These are phyloP conservation scores for Lactifluus subvellereus DNA, from an alignment of 768 basidiomycete genomes.

Conservation along the genomic window DNA sequence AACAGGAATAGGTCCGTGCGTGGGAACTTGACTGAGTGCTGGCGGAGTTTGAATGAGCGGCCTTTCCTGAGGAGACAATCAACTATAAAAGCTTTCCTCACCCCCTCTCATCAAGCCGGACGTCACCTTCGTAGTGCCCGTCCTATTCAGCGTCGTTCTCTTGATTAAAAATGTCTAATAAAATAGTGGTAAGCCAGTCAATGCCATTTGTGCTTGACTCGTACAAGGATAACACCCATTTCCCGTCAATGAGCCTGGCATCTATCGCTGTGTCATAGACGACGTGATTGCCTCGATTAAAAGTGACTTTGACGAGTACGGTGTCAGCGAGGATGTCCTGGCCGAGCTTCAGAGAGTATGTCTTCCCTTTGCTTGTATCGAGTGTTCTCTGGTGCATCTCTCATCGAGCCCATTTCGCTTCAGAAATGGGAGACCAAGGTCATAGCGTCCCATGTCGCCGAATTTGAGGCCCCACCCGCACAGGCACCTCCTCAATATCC, in stretches of 20 bases:
- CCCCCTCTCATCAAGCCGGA: slow-evolving; percentile 33
- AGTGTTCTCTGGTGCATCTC: slow-evolving; percentile 20
- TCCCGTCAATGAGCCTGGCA: slow-evolving; percentile 65
- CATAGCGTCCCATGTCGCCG: slow-evolving; percentile 89
- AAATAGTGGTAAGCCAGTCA: slow-evolving; percentile 94
- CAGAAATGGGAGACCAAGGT: slow-evolving; percentile 98
- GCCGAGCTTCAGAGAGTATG: slow-evolving; percentile 84
- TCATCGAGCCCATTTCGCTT: slow-evolving; percentile 10
- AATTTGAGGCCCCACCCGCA: slow-evolving; percentile 62
- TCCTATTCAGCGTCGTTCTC: slow-evolving; percentile 29
- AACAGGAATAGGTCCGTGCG: slow-evolving; percentile 39
- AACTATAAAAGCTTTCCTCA: slow-evolving; percentile 37
- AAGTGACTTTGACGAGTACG: slow-evolving; percentile 94
- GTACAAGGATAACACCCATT: slow-evolving; percentile 47
- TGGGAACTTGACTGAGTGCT: slow-evolving; percentile 34
- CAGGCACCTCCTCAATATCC: slow-evolving; percentile 46
- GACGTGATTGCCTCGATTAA: slow-evolving; percentile 87
- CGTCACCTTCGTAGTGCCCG: slow-evolving; percentile 29
- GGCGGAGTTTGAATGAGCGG: slow-evolving; percentile 43
- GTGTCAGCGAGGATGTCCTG: slow-evolving; percentile 83
- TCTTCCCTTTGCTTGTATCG: slow-evolving; percentile 27
- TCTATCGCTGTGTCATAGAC: slow-evolving; percentile 94
- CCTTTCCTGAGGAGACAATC: slow-evolving; percentile 35
- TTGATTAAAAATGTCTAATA: slow-evolving; percentile 77
- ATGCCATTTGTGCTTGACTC: slow-evolving; percentile 51